Conservation (phyloP, 2,329 filamentous ascomycete genomes). For the Botrytis pseudocinerea region DNA sequence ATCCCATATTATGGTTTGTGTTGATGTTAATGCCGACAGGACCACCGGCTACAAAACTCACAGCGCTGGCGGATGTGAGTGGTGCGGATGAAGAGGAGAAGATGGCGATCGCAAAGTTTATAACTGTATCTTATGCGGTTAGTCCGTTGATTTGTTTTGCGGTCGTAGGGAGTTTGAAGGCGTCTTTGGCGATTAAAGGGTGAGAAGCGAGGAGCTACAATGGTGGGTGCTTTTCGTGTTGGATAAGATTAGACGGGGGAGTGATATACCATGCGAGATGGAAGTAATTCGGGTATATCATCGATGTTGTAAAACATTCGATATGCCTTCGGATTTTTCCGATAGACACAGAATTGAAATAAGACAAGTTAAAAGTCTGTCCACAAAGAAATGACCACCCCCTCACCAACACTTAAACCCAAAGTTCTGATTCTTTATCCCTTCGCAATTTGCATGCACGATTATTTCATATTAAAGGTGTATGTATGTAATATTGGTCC, state of each 20-base stretch:
- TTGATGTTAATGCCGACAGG: conserved; percentile 52
- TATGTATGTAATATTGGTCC: neutral
- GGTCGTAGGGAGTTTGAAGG: conserved; percentile 43
- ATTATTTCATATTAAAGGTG: neutral
- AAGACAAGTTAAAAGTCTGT: neutral
- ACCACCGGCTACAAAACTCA: conserved; percentile 50
- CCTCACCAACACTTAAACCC: neutral
- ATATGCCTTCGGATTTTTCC: neutral
- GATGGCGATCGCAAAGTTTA: conserved; percentile 46
- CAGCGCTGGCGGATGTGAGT: conserved; percentile 48
- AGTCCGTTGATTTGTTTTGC: conserved; percentile 44
- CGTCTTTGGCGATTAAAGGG: conserved; percentile 36
- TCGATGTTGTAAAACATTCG: neutral
- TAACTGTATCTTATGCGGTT: conserved; percentile 46
- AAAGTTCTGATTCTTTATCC: neutral
- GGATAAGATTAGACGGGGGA: neutral
- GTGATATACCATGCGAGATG: too few species aligned
- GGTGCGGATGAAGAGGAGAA: conserved; percentile 45
- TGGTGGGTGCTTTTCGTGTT: neutral
- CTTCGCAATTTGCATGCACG: neutral
- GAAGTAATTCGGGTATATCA: neutral
- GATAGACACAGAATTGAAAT: neutral
- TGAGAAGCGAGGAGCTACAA: neutral
- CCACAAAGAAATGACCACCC: neutral
- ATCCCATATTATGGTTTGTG: conserved; percentile 68